phyloP scores from a whole-genome alignment of 2,329 filamentous ascomycete genomes.

The Hymenoscyphus fructigenus region DNA sequence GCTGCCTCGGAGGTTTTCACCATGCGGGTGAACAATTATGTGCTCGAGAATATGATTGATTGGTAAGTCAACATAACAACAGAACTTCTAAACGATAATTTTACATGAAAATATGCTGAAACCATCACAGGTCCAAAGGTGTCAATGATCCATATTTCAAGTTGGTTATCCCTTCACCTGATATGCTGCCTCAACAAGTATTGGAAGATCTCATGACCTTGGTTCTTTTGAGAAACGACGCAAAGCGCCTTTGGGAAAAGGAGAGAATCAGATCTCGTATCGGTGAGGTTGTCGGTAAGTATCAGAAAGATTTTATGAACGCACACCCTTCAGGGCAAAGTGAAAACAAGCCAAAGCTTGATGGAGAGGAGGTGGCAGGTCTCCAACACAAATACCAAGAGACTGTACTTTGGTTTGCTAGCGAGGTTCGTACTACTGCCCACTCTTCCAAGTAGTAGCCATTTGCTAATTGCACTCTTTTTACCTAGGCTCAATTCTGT shows the following conservation, averaged over 20 bases:
- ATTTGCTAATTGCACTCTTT: background rate
- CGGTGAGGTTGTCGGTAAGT: background rate
- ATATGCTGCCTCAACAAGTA: conserved; percentile 1
- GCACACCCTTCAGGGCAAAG: conserved; percentile 15
- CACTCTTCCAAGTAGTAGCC: background rate
- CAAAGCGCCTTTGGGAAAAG: background rate
- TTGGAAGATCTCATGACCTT: background rate
- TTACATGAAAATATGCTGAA: background rate
- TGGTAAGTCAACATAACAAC: conserved; percentile 7
- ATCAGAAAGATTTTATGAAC: conserved; percentile 2
- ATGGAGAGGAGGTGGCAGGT: conserved; percentile 7
- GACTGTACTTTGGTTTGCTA: conserved; percentile 14
- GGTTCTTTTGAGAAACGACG: background rate
- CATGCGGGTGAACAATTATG: conserved; percentile 9
- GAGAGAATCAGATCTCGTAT: background rate
- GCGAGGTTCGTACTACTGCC: conserved; percentile 8
- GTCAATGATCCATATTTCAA: conserved; percentile 8
- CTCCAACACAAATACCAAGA: conserved; percentile 16
- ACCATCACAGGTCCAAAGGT: conserved; percentile 7
- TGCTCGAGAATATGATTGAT: conserved; percentile 12
- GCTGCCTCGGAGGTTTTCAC: conserved; percentile 14
- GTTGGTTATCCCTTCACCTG: conserved; percentile 11
- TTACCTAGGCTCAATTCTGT: conserved; percentile 15
- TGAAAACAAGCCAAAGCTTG: conserved; percentile 10
- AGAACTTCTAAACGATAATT: too few species aligned